Evolutionary conservation across 2,329 filamentous ascomycete species (phyloP), one percentile per base, ranked within the genome.

Genomic region (Penicillium sp.): DNA sequence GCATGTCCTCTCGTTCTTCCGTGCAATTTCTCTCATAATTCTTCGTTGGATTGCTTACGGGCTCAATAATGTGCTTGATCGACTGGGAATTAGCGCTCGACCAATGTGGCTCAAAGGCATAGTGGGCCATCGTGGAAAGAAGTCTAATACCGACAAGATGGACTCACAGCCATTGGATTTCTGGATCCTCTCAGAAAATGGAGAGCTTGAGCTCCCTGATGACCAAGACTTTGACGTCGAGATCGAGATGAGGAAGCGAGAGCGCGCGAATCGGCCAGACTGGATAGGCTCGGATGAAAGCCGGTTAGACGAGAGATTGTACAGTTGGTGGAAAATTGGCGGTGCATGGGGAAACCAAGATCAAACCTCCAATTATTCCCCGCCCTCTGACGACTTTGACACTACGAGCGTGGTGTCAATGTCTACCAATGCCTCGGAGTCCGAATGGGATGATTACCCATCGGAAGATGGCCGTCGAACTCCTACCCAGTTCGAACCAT

Each of bases 291-390:
- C 78, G 7, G 77, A 85, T 39, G 89, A 94, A 64, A 82, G 83
- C 29, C 83, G 84, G 38, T 78, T 97, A 2, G 88, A 93, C 61
- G 81, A 82, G 2, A 87, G 85, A 56, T 77, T 97, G 2, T 97
- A 97, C 71, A 79, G 80, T 31, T 94, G 92, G 84, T 97, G 91
- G 89, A 85, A 89, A 50, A 79, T 81, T 52, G 91, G 90, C 20
- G 91, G 90, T 8, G 89, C 89, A 77, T 97, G 91, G 86, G 92
- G 93, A 1, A 86, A 87, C 16, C 80, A 87, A 32, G 93, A 97
- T 70, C 80, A 81, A 5, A 96, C 90, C 67, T 89, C 89, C 29
- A 89, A 93, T 60, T 97, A 92, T 71, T 72, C 79, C 32, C 87
- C 87, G 1, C 66, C 72, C 2, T 72, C 78, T 11, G 70, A 85